Evolutionary conservation across 352 stramenopile species (phyloP).

Genomic region (Globisporangium rhizosaccharum): DNA sequence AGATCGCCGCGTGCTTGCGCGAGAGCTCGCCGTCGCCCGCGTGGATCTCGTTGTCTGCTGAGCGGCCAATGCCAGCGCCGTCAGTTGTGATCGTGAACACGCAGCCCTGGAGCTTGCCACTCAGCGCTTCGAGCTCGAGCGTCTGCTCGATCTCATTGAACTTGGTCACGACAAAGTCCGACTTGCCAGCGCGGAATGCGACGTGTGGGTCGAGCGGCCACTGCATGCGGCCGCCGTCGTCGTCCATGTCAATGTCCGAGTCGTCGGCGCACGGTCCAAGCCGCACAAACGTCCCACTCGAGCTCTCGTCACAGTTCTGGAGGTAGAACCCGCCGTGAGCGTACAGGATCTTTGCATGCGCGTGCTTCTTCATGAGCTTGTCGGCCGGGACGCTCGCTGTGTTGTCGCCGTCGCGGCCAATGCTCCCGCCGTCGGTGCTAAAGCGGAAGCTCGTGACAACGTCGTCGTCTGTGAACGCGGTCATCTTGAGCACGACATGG

Average conservation of each 20-base stretch:
- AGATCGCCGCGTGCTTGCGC: slow-evolving; percentile 90
- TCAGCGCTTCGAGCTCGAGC: slow-evolving; percentile 49
- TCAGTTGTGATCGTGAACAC: slow-evolving; percentile 82
- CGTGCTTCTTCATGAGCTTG: slow-evolving; percentile 40
- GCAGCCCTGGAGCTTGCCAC: slow-evolving; percentile 55
- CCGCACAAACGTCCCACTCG: slow-evolving; percentile 66
- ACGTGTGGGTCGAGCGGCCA: slow-evolving; percentile 61
- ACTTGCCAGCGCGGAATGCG: slow-evolving; percentile 77
- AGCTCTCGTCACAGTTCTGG: slow-evolving; percentile 31
- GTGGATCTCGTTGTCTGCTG: slow-evolving; percentile 89
- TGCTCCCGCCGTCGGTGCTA: slow-evolving; percentile 35
- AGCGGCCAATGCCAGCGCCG: slow-evolving; percentile 83
- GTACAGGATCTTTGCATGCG: slow-evolving; percentile 60
- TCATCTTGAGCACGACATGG: slow-evolving; percentile 83
- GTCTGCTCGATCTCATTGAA: slow-evolving; percentile 50
- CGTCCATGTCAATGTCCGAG: slow-evolving; percentile 27
- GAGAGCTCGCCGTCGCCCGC: slow-evolving; percentile 94
- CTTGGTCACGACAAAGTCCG: slow-evolving; percentile 63
- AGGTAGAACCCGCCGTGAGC: slow-evolving; percentile 62
- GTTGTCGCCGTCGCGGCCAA: slow-evolving; percentile 50
- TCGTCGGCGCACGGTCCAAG: slow-evolving; percentile 31
- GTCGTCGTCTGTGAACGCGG: slow-evolving; percentile 69
- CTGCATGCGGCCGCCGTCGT: slow-evolving; percentile 64
- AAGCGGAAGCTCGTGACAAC: slow-evolving; percentile 72
- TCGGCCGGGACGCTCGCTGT: slow-evolving; percentile 67